These are phyloP conservation scores for Vitrella brassicaformis DNA, from an alignment of 73 alveolate genomes.

Conservation along the genomic window DNA sequence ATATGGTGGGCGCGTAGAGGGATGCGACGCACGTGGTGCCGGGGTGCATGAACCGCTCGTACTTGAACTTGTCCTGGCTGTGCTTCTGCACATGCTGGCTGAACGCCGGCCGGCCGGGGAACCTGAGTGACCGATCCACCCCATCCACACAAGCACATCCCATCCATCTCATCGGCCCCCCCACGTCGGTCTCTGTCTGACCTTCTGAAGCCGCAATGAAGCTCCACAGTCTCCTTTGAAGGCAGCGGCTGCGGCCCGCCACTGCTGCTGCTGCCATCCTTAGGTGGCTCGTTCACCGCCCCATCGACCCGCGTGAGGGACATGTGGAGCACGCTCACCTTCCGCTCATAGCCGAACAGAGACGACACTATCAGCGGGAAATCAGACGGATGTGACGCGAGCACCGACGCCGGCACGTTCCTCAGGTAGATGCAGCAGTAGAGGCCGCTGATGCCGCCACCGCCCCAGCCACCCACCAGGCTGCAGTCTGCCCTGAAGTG, in stretches of 20 bases:
- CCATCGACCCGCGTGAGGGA: no score
- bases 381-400: slow-evolving; percentile 49
- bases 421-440: no score
- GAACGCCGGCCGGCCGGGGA: neutral
- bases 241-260: neutral
- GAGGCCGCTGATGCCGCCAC: no score
- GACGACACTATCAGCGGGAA: slow-evolving; percentile 67
- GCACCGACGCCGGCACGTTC: slow-evolving; percentile 64
- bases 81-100: slow-evolving; percentile 3
- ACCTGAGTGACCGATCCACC: neutral
- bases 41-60: slow-evolving; percentile 29
- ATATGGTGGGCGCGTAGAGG: slow-evolving; percentile 16
- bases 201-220: neutral
- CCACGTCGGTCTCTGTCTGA: neutral
- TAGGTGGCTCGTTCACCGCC: no score
- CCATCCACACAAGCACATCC: neutral
- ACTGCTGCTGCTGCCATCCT: no score
- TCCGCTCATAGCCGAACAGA: slow-evolving; percentile 84
- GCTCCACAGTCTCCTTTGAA: neutral
- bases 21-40: slow-evolving; percentile 28
- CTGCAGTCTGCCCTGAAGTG: slow-evolving; percentile 61
- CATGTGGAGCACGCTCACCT: slow-evolving; percentile 82
- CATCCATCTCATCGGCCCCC: neutral
- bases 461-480: no score
- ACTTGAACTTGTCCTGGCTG: slow-evolving; percentile 24